A percentile compares a stretch with the other conserved stretches of the same genome.
Evolutionary conservation across 2,329 filamentous ascomycete genomes (phyloP).

Genomic region (Myriosclerotinia curreyana): DNA sequence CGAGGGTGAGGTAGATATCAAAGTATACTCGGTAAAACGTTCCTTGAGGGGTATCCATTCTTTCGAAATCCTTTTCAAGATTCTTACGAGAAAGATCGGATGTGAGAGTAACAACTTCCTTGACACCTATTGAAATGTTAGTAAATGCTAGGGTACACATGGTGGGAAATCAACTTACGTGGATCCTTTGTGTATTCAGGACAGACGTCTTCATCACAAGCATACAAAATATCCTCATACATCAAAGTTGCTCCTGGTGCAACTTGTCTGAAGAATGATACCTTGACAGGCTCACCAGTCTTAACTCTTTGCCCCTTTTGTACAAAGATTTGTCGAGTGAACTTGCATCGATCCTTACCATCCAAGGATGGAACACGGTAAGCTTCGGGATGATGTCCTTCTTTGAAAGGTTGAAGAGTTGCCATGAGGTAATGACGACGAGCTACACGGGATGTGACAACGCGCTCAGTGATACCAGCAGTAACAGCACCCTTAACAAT

Average conservation of each 20-base stretch:
- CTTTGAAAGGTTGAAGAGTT: conserved; percentile 96
- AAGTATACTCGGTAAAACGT: conserved; percentile 87
- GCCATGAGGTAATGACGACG: conserved; percentile 99
- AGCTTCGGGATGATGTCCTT: conserved; percentile 95
- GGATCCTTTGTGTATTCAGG: conserved; percentile 99
- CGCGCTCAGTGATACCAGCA: conserved; percentile 93
- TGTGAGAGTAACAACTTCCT: conserved; percentile 96
- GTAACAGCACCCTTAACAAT: conserved; percentile 99
- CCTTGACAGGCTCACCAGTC: conserved; percentile 98
- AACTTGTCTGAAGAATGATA: conserved; percentile 97
- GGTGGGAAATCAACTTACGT: conserved; percentile 61
- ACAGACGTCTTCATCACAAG: conserved; percentile 96
- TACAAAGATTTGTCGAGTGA: conserved; percentile 96
- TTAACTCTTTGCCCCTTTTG: conserved; percentile 98
- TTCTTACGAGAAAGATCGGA: conserved; percentile 97
- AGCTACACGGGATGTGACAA: conserved; percentile 94
- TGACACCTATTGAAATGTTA: conserved; percentile 69
- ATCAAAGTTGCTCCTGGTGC: conserved; percentile 95
- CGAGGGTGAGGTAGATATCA: conserved; percentile 85
- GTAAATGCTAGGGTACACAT: neutral
- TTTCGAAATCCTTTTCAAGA: conserved; percentile 97
- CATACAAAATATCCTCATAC: conserved; percentile 98
- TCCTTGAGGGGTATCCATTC: conserved; percentile 97
- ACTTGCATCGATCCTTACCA: conserved; percentile 97
- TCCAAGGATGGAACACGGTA: conserved; percentile 96